Conservation (phyloP, 2,329 filamentous ascomycete genomes). For the Ceratocystis colombiana region DNA sequence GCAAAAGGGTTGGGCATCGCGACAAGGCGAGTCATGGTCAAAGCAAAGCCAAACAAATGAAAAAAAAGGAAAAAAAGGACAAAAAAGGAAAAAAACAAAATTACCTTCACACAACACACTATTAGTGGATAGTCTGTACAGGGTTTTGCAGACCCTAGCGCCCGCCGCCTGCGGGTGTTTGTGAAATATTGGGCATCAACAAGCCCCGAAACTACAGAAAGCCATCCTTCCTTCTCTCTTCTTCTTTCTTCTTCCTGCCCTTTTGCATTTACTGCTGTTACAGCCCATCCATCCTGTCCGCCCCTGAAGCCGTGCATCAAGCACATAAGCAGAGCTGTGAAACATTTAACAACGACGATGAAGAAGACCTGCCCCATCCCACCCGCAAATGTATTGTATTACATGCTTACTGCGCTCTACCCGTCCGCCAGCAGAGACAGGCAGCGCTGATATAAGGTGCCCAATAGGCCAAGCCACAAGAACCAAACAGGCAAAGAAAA, state of each 20-base stretch:
- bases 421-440: too few species aligned
- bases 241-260: not conserved
- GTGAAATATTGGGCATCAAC: constrained; percentile 7
- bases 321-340: not conserved
- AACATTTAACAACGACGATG: not conserved
- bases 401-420: too few species aligned
- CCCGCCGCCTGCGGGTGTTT: not conserved
- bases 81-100: not conserved
- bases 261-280: not conserved
- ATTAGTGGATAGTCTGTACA: not conserved
- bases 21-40: too few species aligned
- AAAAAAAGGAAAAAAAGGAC: too few species aligned
- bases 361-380: not conserved
- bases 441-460: too few species aligned
- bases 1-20: too few species aligned
- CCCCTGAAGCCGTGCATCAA: not conserved
- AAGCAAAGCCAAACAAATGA: too few species aligned
- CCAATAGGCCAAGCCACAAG: not conserved
- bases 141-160: not conserved
- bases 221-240: not conserved
- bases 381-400: not conserved
- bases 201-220: not conserved
- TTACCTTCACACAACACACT: not conserved
- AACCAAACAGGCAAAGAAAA: not conserved
- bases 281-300: not conserved